Evolutionary conservation across 495 filamentous ascomycete species (phyloP), one percentile per base, ranked within the genome.

Genomic region (Entonaema liquescens): DNA sequence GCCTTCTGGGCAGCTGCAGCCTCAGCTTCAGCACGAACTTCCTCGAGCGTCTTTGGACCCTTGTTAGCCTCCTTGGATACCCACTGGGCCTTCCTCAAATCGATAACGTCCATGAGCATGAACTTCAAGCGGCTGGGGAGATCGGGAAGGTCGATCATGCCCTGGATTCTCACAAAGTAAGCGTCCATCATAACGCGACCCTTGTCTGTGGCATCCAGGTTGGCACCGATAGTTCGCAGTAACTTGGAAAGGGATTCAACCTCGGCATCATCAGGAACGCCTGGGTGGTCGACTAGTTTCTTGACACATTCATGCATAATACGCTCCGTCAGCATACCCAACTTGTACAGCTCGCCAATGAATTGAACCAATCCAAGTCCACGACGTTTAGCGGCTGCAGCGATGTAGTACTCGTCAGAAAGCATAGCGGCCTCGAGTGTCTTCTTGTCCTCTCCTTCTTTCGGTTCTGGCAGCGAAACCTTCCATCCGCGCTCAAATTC

Each of bases 301-400:
- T 92, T 90, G 12, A 98, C 93, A 86, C 95, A 99, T 83, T 98
- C 93, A 83, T 98, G 96, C 95, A 99, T 99, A 83, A 99, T 98
- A 80, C 94, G 93, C 78, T 97, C 92, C 53, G 95, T 99, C 80
- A 99, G 87, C 95, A 99, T 99, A 74, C 90, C 89, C 67, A 99
- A 88, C 85, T 98, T 98, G 89, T 95, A 99, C 38, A 99, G 89
- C 79, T 99, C 95, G 83, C 95, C 95, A 79, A 99, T 99, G 83
- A 99, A 98, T 81, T 98, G 94, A 72, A 99, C 94, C 58, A 99
- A 86, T 89, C 95, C 95, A 68, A 99, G 90, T 82, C 95, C 95
- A 79, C 93, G 91, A 80, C 95, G 90, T 85, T 99, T 99, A 61
- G 95, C 95, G 67, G 95, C 94, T 38, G 96, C 96, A 56, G 94